Evolutionary conservation across 257 asterid genomes (phyloP), one percentile per base, ranked within the genome.

Genomic region (Catharanthus roseus): DNA sequence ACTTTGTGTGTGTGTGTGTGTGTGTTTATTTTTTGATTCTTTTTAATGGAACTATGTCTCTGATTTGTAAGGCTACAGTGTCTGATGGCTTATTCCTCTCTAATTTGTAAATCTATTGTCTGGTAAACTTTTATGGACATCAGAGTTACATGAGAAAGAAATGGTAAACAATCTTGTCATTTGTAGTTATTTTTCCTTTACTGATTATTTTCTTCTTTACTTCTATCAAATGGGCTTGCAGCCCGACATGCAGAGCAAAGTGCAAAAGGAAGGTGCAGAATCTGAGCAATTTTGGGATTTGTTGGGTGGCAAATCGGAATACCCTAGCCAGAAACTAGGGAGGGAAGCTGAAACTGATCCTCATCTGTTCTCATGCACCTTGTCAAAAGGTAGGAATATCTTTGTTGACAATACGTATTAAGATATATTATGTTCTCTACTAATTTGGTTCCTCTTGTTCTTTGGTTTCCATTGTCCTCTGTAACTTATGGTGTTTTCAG

Each of bases 231-330:
- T 66, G 58, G 76, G 45, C 66, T 73, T 79, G 85, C 95, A 95
- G 99, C 99, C 99, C 67, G 86, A 95, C 69, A 74, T 75, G 82
- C 99, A 95, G 82, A 77, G 95, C 42, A 95, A 86, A 79, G 80
- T 88, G 80, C 97, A 85, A 72, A 95, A 95, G 65, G 99, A 95
- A 90, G 98, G 99, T 73, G 85, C 90, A 33, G 99, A 95, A 72
- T 78, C 91, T 61, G 98, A 95, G 75, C 99, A 88, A 78, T 92
- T 95, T 67, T 95, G 99, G 99, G 96, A 92, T 50, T 81, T 95
- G 77, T 81, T 95, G 81, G 86, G 95, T 64, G 99, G 99, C 72
- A 95, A 95, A 82, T 86, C 95, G 34, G 98, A 92, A 86, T 95
- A 95, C 80, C 88, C 90, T n/a, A 87, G 95, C 88, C 96, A 87